Percentiles rank a stretch among this genome's conserved stretches.
Evolutionary conservation across 176 grass and related monocot species (phyloP).

Genomic region (Pharus latifolius): DNA sequence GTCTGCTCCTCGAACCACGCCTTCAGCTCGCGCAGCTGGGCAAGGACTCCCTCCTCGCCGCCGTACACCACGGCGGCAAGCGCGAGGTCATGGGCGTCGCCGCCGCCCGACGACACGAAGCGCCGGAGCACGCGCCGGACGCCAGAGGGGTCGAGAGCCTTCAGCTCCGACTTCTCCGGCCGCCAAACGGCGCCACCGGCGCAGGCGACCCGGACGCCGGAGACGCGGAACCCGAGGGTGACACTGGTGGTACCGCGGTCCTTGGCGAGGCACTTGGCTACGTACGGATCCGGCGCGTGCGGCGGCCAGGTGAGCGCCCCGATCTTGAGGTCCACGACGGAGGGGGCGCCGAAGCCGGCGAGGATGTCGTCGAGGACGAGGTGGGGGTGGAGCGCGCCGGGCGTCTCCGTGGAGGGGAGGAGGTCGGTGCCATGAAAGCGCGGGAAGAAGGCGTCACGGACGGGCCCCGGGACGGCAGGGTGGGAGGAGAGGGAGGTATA

Average conservation of each 20-base stretch:
- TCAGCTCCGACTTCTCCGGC: conserved; percentile 28
- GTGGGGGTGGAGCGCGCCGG: conserved; percentile 38
- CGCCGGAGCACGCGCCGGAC: conserved; percentile 49
- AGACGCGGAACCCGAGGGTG: conserved; percentile 63
- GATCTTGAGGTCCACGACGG: conserved; percentile 81
- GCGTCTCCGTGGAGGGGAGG: conserved; percentile 28
- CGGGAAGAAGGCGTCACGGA: conserved; percentile 55
- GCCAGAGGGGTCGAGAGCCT: conserved; percentile 26
- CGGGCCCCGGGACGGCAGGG: conserved; percentile 18
- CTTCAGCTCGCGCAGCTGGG: conserved; percentile 73
- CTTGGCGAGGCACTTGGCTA: conserved; percentile 59
- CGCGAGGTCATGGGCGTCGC: conserved; percentile 27
- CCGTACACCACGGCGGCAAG: conserved; percentile 52
- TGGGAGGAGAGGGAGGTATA: conserved; percentile 49
- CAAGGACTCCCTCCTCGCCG: conserved; percentile 43
- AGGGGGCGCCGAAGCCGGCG: conserved; percentile 35
- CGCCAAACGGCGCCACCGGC: conserved; percentile 23
- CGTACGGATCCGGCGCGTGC: conserved; percentile 34
- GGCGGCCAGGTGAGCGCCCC: conserved; percentile 64
- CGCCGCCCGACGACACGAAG: conserved; percentile 41
- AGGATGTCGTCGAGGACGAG: conserved; percentile 67
- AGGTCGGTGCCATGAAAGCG: conserved; percentile 52
- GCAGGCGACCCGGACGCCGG: conserved; percentile 40
- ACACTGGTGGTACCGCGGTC: conserved; percentile 52
- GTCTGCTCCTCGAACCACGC: conserved; percentile 90